phyloP scores from a whole-genome alignment of 345 rosid species.

The Euphorbia peplus region DNA sequence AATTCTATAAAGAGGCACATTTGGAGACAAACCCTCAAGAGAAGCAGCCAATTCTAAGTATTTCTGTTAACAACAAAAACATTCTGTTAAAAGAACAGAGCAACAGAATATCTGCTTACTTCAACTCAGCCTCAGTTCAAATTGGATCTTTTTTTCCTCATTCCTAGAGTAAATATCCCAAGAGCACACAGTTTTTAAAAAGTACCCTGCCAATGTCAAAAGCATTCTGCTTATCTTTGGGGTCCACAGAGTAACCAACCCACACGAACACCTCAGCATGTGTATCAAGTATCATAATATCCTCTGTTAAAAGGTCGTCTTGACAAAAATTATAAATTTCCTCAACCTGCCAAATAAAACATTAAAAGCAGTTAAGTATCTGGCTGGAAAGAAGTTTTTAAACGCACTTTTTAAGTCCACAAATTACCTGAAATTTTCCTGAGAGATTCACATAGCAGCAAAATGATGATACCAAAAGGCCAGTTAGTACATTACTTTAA shows the following conservation, averaged over 20 bases:
- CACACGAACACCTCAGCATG: constrained; percentile 96
- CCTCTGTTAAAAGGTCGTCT: constrained; percentile 95
- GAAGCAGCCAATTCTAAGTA: constrained; percentile 74
- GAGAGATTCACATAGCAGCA: constrained; percentile 28
- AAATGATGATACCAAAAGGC: constrained; percentile 30
- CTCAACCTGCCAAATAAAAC: constrained; percentile 59
- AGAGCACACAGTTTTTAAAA: constrained; percentile 14
- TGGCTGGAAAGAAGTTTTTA: constrained; percentile 14
- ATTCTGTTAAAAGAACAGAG: constrained; percentile 22
- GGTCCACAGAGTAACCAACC: constrained; percentile 86
- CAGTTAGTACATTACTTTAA: constrained; percentile 36
- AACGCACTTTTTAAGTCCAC: constrained; percentile 13
- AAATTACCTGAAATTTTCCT: constrained; percentile 95
- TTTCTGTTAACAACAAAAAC: constrained; percentile 49
- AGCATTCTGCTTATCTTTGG: constrained; percentile 84
- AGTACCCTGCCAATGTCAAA: constrained; percentile 91
- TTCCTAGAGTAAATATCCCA: not conserved
- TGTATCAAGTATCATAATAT: constrained; percentile 83
- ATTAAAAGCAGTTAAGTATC: constrained; percentile 17
- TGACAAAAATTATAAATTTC: constrained; percentile 91
- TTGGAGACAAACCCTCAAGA: constrained; percentile 75
- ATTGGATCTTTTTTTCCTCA: not conserved
- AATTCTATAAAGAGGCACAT: constrained; percentile 84
- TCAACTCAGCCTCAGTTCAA: not conserved
- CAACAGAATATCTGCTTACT: not conserved